Percentiles rank a stretch among this genome's conserved stretches.
These are phyloP conservation scores for Saccharomycopsis fibuligera DNA, from an alignment of 805 yeast genomes.

Conservation along the genomic window DNA sequence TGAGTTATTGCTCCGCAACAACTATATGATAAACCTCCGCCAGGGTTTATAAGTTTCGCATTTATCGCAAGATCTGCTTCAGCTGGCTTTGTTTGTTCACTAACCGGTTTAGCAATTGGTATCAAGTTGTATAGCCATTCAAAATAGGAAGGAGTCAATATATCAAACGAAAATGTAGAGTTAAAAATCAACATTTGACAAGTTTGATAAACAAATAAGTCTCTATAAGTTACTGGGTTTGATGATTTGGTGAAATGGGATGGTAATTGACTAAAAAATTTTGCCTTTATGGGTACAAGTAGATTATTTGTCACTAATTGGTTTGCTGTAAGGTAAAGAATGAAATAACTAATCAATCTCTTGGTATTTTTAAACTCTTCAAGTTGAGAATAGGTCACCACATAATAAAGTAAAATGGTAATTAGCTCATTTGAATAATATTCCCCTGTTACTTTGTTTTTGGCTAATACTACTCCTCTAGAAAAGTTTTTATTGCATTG, in stretches of 20 bases:
- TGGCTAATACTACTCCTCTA: conserved; percentile 32
- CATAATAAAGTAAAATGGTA: conserved; percentile 49
- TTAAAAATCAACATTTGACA: conserved; percentile 36
- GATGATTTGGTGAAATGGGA: conserved; percentile 37
- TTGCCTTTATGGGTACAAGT: conserved; percentile 38
- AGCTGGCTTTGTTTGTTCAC: not conserved
- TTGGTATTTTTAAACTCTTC: conserved; percentile 31
- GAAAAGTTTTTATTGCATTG: conserved; percentile 64
- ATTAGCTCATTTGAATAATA: conserved; percentile 45
- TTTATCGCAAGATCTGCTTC: conserved; percentile 8
- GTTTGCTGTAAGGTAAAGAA: conserved; percentile 44
- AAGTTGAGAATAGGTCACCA: conserved; percentile 39
- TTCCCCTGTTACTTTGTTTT: conserved; percentile 26
- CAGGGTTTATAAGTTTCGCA: conserved; percentile 22
- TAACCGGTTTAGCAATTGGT: conserved; percentile 30
- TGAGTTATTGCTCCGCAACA: conserved; percentile 34
- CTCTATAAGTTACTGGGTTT: conserved; percentile 48
- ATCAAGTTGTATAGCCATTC: conserved; percentile 60
- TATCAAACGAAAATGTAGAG: conserved; percentile 25
- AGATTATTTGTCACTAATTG: conserved; percentile 33
- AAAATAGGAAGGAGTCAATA: conserved; percentile 42
- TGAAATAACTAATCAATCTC: conserved; percentile 34
- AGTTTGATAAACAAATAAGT: conserved; percentile 51
- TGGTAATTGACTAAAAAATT: conserved; percentile 48
- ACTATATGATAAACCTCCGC: conserved; percentile 44